phyloP scores from a whole-genome alignment of 805 yeast genomes.

The Saccharomyces mikatae region DNA sequence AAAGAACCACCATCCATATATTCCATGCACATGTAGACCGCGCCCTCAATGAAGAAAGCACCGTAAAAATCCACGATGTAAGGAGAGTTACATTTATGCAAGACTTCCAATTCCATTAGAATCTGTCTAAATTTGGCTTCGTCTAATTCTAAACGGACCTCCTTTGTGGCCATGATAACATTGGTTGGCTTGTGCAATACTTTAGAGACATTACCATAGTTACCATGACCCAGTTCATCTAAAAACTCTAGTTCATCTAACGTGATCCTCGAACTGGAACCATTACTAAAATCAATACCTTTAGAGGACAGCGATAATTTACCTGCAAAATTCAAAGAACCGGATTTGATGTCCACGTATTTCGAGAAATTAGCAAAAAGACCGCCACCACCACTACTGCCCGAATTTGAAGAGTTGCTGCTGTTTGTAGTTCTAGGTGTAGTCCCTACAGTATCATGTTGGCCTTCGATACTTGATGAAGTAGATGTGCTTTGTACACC shows the following conservation, averaged over 20 bases:
- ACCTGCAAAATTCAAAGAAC: slow-evolving; percentile 85
- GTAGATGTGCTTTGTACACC: slow-evolving; percentile 30
- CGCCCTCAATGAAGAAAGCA: slow-evolving; percentile 95
- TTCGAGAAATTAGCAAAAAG: slow-evolving; percentile 70
- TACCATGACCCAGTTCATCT: slow-evolving; percentile 90
- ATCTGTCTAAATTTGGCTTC: slow-evolving; percentile 91
- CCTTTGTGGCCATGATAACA: slow-evolving; percentile 94
- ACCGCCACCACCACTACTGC: slow-evolving; percentile 35
- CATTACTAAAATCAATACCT: slow-evolving; percentile 86
- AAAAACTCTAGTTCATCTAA: slow-evolving; percentile 74
- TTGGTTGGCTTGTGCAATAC: slow-evolving; percentile 90
- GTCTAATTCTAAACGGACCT: slow-evolving; percentile 85
- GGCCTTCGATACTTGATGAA: slow-evolving; percentile 22
- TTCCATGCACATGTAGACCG: slow-evolving; percentile 97
- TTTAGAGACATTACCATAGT: slow-evolving; percentile 91
- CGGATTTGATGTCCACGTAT: slow-evolving; percentile 86
- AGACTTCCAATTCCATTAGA: slow-evolving; percentile 88
- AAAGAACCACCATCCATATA: slow-evolving; percentile 95
- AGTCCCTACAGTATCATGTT: slow-evolving; percentile 25
- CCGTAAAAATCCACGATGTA: slow-evolving; percentile 95
- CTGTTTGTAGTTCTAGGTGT: slow-evolving; percentile 13
- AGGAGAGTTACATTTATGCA: slow-evolving; percentile 85
- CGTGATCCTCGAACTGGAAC: slow-evolving; percentile 78
- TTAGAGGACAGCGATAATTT: slow-evolving; percentile 86
- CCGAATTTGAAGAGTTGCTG: slow-evolving; percentile 10